These are phyloP conservation scores for Elsinoe fawcettii DNA, from an alignment of 2,329 filamentous ascomycete genomes.

Conservation along the genomic window DNA sequence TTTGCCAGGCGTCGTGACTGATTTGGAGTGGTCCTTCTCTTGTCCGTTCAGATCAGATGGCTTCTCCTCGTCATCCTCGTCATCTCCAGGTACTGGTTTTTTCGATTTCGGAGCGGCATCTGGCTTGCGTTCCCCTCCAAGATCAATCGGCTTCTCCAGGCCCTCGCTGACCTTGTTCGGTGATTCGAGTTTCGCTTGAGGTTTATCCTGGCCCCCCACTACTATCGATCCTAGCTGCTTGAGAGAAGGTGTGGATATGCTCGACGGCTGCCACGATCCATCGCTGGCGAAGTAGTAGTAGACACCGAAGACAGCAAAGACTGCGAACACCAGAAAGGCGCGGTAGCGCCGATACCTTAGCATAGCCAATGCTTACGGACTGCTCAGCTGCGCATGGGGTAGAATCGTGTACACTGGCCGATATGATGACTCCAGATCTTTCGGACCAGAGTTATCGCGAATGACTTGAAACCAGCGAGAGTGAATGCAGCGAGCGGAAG, in stretches of 20 bases:
- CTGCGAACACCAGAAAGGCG: slow-evolving; percentile 50
- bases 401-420: not conserved
- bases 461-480: not conserved
- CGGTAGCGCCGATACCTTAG: slow-evolving; percentile 55
- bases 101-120: not conserved
- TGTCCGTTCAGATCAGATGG: slow-evolving; percentile 9
- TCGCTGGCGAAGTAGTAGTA: slow-evolving; percentile 40
- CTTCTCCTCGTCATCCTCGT: slow-evolving; percentile 2
- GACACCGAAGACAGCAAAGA: slow-evolving; percentile 47
- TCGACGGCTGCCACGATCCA: slow-evolving; percentile 15
- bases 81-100: not conserved
- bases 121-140: slow-evolving; percentile 10
- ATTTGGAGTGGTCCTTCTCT: slow-evolving; percentile 11
- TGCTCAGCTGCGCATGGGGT: not conserved
- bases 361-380: slow-evolving; percentile 33
- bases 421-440: not conserved
- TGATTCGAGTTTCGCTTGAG: slow-evolving; percentile 3
- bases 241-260: slow-evolving; percentile 17
- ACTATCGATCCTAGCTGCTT: slow-evolving; percentile 10
- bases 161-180: not conserved
- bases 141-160: slow-evolving; percentile 2
- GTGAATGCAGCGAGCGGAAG: not conserved
- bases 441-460: not conserved
- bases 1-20: slow-evolving; percentile 4
- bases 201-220: slow-evolving; percentile 3